Evolutionary conservation across 345 rosid genomes (phyloP), one percentile per base, ranked within the genome.

Genomic region (Dovyalis caffra): DNA sequence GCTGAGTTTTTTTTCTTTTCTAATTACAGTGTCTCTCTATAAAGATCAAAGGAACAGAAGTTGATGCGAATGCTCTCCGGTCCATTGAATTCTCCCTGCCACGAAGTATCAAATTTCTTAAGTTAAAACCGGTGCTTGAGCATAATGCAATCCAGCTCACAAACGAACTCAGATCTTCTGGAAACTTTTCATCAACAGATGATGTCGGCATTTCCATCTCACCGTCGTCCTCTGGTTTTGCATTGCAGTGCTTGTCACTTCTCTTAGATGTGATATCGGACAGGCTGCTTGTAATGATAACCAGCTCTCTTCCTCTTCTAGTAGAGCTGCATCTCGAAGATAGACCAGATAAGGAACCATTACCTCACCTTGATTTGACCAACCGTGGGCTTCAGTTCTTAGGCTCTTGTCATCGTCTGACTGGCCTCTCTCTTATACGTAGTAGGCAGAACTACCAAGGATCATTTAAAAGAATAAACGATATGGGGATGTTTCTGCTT

Each of bases 401-500:
- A 35, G 81, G 88, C 61, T 74, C 71, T 73, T 87, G 87, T 43
- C 69, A 64, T 53, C 77, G 56, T 57, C 82, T 91, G 79, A 82
- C 78, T 64, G 76, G 80, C 80, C 88, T 89, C 66, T 87, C 84
- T 58, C 88, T 91, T 34, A 74, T 79, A 29, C 85, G 90, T 56
- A 83, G 84, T 77, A 86, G 87, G 66, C 76, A 82, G 72, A 78
- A 78, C 60, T 82, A 81, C 72, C 88, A 83, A 76, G 86, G 71
- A 33, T 80, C 93, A 28, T 89, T 91, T 70, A 86, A 79, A 83
- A 85, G 92, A 76, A 76, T 91, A 29, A 91, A 81, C 70, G 92
- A 91, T 69, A 86, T 91, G 90, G 96, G 93, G 67, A 82, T 91
- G 69, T 88, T 89, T 74, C 84, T 86, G 53, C 90, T 89, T 31